Base-by-base conservation (phyloP, 139 green algal species). In the Coelastrella sp. region DNA sequence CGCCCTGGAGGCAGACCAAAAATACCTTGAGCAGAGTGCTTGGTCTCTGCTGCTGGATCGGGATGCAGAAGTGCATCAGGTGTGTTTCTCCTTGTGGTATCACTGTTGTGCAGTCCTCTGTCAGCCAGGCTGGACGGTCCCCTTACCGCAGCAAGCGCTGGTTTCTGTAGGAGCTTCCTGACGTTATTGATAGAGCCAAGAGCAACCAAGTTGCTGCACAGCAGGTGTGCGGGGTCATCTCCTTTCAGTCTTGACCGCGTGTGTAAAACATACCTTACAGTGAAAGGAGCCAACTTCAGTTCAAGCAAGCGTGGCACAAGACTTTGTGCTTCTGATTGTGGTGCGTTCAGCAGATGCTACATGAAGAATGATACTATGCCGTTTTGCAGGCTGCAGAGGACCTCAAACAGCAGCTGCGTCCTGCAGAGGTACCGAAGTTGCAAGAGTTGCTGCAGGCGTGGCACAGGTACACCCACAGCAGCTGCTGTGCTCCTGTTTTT, bases 11-110 rank as follows among this genome's bases (percentile, higher is more conserved):
- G 7, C 16, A 7, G 7, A 16, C 13, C 7, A 80, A 17, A 57
- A 58, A 5, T 23, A 58, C 14, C 14, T 80, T 58, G 23, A 80
- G 8, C 57, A 71, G 65, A 23, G 56, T 2, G 83, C 83, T 5
- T 88, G 83, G 83, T 8, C 83, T 22, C 3, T 88, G 4, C 68
- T 88, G 7, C 68, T 88, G 54, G 83, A 88, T 22, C 68, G 68
- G 56, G 68, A 80, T 66, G 66, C n/a, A 23, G 68, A 73, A 13
- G 32, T 47, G 3, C 20, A 14, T 57, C 65, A 79, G 65, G 65
- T 79, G 23, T 5, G 23, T 7, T 3, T 17, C 5, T 7, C 19
- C 5, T 13, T 71, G 8, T 13, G 47, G 32, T 32, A 64, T 65
- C 32, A 8, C 47, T 74, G 82, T 66, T 74, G 81, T 14, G 32